Evolutionary conservation across 2,329 filamentous ascomycete species (phyloP), one percentile per base, ranked within the genome.

Genomic region (Paecilomyces sp.): DNA sequence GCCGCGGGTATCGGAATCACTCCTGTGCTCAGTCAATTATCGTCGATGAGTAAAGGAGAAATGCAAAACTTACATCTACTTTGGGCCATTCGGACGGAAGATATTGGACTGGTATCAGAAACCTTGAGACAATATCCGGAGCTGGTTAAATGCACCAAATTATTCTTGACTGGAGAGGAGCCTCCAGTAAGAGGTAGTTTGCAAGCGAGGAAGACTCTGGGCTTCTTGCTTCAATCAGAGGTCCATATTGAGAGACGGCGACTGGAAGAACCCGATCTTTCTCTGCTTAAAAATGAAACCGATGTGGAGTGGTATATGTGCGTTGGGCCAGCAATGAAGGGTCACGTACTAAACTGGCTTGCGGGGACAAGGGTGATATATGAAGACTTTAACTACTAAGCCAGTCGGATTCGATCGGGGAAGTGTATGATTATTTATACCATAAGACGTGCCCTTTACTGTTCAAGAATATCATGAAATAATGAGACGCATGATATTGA

Each of bases 1-100:
- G 90, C 90, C 5, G 90, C 85, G 0, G 91, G 91, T 2, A 89
- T 96, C 6, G 91, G 91, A 0, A 90, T 95, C 62, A 96, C 91
- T 30, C 91, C 91, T 1, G 66, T 94, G 3, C 77, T 95, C n/a
- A 85, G 86, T 0, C 88, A 91, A 65, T 80, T 86, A n/a, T 77
- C 75, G 0, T 73, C 81, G 5, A 69, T 91, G 0, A 72, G 78
- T 60, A 36, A 11, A 36, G 33, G 9, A 15, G 11, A 36, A 36
- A 63, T 76, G 4, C 65, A 70, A 1, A 68, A 71, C 3, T 69
- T 94, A 41, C 75, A 67, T 28, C 69, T 94, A 3, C 77, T 91
- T 1, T 95, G 91, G 91, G 87, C 84, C 1, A 65, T 92, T 3
- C 78, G 82, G 6, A 71, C 73, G 0, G 80, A 78, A 2, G 91